Base-by-base conservation (phyloP, 371 early-diverging fungal genomes). In the Apophysomyces elegans region DNA sequence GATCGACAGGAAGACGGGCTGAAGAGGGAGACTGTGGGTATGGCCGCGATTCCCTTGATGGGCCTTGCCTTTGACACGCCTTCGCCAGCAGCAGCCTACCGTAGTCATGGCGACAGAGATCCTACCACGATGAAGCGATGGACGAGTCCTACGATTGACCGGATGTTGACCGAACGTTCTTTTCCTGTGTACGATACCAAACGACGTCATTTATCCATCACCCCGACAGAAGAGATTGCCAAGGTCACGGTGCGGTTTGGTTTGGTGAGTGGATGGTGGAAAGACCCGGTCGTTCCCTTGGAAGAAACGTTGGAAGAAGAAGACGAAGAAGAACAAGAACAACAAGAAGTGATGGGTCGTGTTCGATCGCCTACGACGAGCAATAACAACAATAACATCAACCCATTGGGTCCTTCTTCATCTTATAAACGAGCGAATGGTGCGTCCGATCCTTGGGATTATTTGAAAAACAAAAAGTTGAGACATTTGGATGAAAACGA, bases 251-350 rank as follows among this genome's bases (percentile, higher is more conserved):
- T 81, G 5, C 64, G 74, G 0, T 59, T 77, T 21, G 79, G 82
- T 12, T 38, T 81, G 14, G 69, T 79, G 37, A 76, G 74, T 59
- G 82, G 79, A 0, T 81, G 82, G 82, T 75, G 73, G 68, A 61
- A 57, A 18, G 69, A 65, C 18, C 66, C 63, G 8, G 41, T 41
- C 5, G 41, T 11, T 11, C 13, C 41, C 1, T 13, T 13, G 13
- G 41, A 41, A 11, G 41, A 26, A 26, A 2, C 32, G 2, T 26
- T 26, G 32, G 32, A 26, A 26, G 32, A 26, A 41, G 65, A 70
- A 32, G 69, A 69, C 26, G 26, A 26, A 26, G 26, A 26, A 26
- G 32, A 26, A 41, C 67, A 70, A 32, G 69, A 69, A 11, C 62
- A 64, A 36, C 64, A 69, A 36, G 57, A 26, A 59, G 56, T 26